phyloP scores from a whole-genome alignment of 805 yeast species.

The Brettanomyces naardenensis region DNA sequence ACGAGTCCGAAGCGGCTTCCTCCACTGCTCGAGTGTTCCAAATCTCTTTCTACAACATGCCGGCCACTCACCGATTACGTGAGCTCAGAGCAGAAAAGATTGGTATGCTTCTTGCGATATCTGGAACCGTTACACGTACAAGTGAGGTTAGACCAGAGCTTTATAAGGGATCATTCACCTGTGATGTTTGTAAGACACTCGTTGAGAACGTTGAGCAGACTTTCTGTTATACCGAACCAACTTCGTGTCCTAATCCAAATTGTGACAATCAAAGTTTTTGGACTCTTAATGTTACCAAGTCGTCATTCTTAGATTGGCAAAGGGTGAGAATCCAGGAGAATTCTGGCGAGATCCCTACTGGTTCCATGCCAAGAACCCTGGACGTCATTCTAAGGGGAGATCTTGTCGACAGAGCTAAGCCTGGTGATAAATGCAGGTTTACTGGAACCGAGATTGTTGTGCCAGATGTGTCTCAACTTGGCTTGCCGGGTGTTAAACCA shows the following conservation, averaged over 20 bases:
- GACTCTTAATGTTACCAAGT: slow-evolving; percentile 76
- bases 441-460: slow-evolving; percentile 93
- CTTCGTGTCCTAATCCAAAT: slow-evolving; percentile 78
- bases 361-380: slow-evolving; percentile 96
- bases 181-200: slow-evolving; percentile 79
- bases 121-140: slow-evolving; percentile 94
- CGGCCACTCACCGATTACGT: slow-evolving; percentile 75
- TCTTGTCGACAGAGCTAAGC: slow-evolving; percentile 90
- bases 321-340: slow-evolving; percentile 92
- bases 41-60: slow-evolving; percentile 81
- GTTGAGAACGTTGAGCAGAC: slow-evolving; percentile 88
- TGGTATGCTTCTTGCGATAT: slow-evolving; percentile 74
- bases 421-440: slow-evolving; percentile 91
- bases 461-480: slow-evolving; percentile 90
- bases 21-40: slow-evolving; percentile 73
- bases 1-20: slow-evolving; percentile 31
- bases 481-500: slow-evolving; percentile 92
- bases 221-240: slow-evolving; percentile 91
- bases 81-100: slow-evolving; percentile 85
- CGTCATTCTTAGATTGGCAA: slow-evolving; percentile 94
- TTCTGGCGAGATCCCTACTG: slow-evolving; percentile 94
- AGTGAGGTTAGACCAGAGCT: slow-evolving; percentile 95
- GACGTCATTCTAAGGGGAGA: slow-evolving; percentile 93
- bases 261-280: slow-evolving; percentile 84
- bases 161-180: slow-evolving; percentile 76